Evolutionary conservation across 495 filamentous ascomycete genomes (phyloP), one percentile per base, ranked within the genome.

Genomic region (Podospora didyma): DNA sequence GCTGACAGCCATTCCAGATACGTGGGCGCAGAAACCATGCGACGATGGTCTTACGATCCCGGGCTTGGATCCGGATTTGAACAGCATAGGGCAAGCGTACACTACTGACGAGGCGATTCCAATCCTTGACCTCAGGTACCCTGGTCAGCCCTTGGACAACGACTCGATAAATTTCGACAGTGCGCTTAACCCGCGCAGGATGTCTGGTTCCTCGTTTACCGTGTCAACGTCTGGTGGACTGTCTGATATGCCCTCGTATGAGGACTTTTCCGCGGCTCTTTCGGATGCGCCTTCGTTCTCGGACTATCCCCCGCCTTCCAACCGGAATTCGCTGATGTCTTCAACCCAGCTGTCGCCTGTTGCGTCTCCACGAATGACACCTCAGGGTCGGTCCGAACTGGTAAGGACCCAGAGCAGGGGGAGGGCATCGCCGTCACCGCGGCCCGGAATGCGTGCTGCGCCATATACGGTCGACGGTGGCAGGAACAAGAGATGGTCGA

Each of bases 401-500:
- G 79, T 83, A 28, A 69, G 82, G 61, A 76, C 81, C n/a, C 75
- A 82, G 57, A 81, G 82, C 66, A 67, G 85, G 31, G 83, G 83
- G 6, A 69, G 76, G n/a, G 81, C 83, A 1, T 88, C 86, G 44
- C 84, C 86, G 46, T 86, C 85, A 26, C 82, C 86, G 54, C 78
- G 86, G 51, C 80, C 80, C 47, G 80, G 75, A 46, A 76, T 85
- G 69, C 80, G 86, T 57, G 76, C 84, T 31, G 82, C 78, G 23
- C 85, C 86, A 19, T 88, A 89, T 63, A 80, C 70, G 20, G 75
- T 86, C 53, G 84, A 86, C 31, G 73, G 73, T 39, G 75, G 75
- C 41, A 75, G 84, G 54, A 85, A 79, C 64, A 88, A 89, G 73
- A 74, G 86, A 57, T 89, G 86, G 86, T 88, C 86, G 21, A 88